phyloP scores from a whole-genome alignment of 116 monocot genomes.

The Zostera marina region DNA sequence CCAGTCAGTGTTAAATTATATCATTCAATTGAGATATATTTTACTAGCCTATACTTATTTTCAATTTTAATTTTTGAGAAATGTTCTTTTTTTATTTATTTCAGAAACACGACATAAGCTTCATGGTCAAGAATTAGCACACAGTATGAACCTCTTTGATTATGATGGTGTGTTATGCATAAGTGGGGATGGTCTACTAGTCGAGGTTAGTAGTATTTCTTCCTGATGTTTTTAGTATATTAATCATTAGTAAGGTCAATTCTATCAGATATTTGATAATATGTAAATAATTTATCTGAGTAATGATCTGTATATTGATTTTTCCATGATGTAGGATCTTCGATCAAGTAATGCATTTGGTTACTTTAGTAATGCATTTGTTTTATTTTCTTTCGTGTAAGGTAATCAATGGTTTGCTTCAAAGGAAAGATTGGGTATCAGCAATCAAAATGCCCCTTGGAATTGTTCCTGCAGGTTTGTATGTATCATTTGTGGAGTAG shows the following conservation, averaged over 20 bases:
- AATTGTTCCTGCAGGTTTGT: slow-evolving; percentile 69
- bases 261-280: too few relatives aligned
- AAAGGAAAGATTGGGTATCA: slow-evolving; percentile 59
- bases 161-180: slow-evolving; percentile 56
- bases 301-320: too few relatives aligned
- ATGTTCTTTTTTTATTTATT: not conserved
- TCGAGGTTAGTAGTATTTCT: slow-evolving; percentile 29
- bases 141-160: slow-evolving; percentile 23
- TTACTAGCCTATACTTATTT: not conserved
- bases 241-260: too few relatives aligned
- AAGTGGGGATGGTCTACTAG: slow-evolving; percentile 59
- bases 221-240: not conserved
- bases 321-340: too few relatives aligned
- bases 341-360: not conserved
- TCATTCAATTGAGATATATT: not conserved
- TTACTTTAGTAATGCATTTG: not conserved
- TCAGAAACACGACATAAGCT: slow-evolving; percentile 45
- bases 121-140: slow-evolving; percentile 39
- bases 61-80: not conserved
- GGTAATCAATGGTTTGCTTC: slow-evolving; percentile 79
- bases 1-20: not conserved
- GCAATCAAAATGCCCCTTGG: slow-evolving; percentile 66
- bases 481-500: not conserved
- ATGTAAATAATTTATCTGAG: too few relatives aligned
- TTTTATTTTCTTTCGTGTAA: slow-evolving; percentile 2